Evolutionary conservation across 352 stramenopile species (phyloP), one percentile per base, ranked within the genome.

Genomic region (Globisporangium spiculum): DNA sequence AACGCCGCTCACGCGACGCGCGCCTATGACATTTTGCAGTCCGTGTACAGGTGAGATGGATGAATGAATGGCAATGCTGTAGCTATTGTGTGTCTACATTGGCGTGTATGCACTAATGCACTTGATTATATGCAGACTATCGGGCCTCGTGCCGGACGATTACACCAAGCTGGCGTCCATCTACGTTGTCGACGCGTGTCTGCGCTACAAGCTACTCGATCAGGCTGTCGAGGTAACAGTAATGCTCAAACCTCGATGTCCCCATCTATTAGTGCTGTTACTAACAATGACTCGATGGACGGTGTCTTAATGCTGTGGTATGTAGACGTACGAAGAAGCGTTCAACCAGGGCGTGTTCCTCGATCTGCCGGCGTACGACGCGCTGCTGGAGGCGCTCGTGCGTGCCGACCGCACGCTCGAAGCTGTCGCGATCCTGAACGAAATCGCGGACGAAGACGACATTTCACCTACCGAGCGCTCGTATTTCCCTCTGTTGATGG

Each of bases 91-190:
- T 38, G 6, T 38, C 3, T 30, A 3, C 27, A 12, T 12, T 38
- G 34, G 1, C 7, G 41, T 61, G 52, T 46, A 14, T 32, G 8
- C 9, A n/a, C 27, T 54, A 32, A 22, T 16, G 36, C 12, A 6
- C 6, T 26, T 54, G 38, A 2, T 4, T 46, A 26, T 50, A n/a
- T 14, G 20, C 10, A 73, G 71, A 38, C 60, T 69, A 22, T 73
- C 78, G 9, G 72, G 75, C 1, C 66, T 90, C 24, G 58, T 57
- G 18, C 76, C 78, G 14, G 81, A 91, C 59, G 83, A 91, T 58
- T 88, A 80, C 66, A 89, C 81, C 26, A 76, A 77, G 48, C 60
- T 91, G 30, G 83, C 83, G 59, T 90, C 82, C 46, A 90, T 91
- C 63, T 83, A 87, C 70, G 81, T 91, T 27, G 73, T 88, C 63